Evolutionary conservation across 2,329 filamentous ascomycete genomes (phyloP).

Genomic region (Calycina marina): DNA sequence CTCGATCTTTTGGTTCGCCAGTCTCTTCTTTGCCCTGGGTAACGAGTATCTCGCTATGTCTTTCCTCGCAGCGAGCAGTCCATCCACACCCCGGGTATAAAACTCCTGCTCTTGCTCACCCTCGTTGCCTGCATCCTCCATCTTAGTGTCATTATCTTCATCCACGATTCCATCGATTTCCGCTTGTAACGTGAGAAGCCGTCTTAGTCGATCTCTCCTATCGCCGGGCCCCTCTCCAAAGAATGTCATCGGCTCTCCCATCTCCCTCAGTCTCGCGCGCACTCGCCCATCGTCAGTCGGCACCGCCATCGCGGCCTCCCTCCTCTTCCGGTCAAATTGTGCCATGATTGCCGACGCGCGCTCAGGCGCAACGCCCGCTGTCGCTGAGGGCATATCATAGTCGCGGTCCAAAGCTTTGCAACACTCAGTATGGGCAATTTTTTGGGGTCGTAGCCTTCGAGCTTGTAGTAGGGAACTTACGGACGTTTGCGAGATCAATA

Average conservation of each 20-base stretch:
- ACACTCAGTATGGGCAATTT: too few species aligned
- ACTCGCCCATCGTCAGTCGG: constrained; percentile 89
- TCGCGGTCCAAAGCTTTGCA: constrained; percentile 61
- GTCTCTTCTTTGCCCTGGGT: constrained; percentile 62
- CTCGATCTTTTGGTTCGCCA: constrained; percentile 67
- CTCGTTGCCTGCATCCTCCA: constrained; percentile 37
- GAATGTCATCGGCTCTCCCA: constrained; percentile 86
- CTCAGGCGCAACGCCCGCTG: constrained; percentile 21
- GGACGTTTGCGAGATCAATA: constrained; percentile 47
- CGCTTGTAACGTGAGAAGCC: constrained; percentile 59
- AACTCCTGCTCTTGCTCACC: constrained; percentile 83
- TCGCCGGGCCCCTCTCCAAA: constrained; percentile 86
- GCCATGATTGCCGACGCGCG: constrained; percentile 22
- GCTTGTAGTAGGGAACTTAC: too few species aligned
- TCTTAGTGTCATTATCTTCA: constrained; percentile 46
- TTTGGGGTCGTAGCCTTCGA: too few species aligned
- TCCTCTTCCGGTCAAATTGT: constrained; percentile 83
- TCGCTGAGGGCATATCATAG: constrained; percentile 36
- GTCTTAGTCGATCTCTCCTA: constrained; percentile 71
- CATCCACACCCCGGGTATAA: constrained; percentile 69
- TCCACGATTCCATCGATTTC: constrained; percentile 46
- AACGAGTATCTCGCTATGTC: constrained; percentile 74
- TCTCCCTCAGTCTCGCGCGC: constrained; percentile 62
- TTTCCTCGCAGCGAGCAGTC: constrained; percentile 60
- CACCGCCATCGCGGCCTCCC: constrained; percentile 77